These are phyloP conservation scores for Saccharomycopsis hybrid DNA, from an alignment of 1,139 yeast genomes.

Conservation along the genomic window DNA sequence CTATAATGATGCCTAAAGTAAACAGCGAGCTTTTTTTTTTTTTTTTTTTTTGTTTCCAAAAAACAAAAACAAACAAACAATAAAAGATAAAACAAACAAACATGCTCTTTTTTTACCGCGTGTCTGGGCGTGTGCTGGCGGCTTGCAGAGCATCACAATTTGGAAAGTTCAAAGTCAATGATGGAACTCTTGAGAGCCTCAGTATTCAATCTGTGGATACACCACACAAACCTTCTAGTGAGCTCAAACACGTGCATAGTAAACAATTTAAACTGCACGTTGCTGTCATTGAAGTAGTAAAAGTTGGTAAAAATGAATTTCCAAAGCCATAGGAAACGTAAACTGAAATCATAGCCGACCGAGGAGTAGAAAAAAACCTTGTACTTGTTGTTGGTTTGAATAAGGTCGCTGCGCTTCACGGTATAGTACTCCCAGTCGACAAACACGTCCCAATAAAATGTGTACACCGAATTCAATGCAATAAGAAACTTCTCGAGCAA, in stretches of 20 bases:
- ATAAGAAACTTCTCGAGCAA: constrained; percentile 24
- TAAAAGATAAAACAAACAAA: too few relatives aligned
- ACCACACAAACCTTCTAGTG: constrained; percentile 81
- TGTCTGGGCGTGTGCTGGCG: too few relatives aligned
- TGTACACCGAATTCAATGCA: constrained; percentile 54
- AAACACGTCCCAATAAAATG: constrained; percentile 79
- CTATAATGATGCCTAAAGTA: too few relatives aligned
- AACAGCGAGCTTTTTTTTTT: too few relatives aligned
- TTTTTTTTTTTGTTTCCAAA: too few relatives aligned
- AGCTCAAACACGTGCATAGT: constrained; percentile 67
- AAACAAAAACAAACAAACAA: too few relatives aligned
- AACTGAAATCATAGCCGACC: constrained; percentile 49
- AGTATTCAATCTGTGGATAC: constrained; percentile 22
- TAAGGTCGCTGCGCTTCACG: not conserved
- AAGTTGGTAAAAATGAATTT: constrained; percentile 32
- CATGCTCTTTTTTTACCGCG: too few relatives aligned
- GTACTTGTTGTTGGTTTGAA: constrained; percentile 14
- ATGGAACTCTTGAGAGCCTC: constrained; percentile 8
- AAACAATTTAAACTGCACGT: constrained; percentile 55
- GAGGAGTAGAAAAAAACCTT: constrained; percentile 44
- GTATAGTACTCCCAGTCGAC: constrained; percentile 81
- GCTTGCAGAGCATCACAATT: too few relatives aligned
- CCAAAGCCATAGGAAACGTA: constrained; percentile 74
- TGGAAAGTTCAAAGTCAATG: not conserved
- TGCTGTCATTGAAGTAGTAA: constrained; percentile 24